These are phyloP conservation scores for Trichoderma lentiforme DNA, from an alignment of 2,329 filamentous ascomycete genomes.

Conservation along the genomic window DNA sequence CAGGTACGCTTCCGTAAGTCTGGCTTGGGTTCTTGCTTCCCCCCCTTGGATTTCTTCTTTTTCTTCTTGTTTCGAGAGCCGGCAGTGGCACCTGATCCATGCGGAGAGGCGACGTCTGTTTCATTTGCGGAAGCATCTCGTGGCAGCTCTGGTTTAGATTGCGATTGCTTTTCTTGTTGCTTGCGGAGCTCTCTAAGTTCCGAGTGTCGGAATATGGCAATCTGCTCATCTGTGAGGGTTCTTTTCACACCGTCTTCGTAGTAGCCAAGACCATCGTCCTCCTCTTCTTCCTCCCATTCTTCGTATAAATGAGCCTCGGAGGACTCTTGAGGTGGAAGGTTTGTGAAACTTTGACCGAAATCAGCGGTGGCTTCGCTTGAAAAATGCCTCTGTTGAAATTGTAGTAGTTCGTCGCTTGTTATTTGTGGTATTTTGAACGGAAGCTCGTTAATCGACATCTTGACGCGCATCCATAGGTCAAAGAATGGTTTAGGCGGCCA, in stretches of 20 bases:
- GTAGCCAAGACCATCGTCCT: constrained; percentile 72
- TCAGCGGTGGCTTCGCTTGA: constrained; percentile 41
- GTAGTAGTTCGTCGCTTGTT: constrained; percentile 49
- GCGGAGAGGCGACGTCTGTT: neutral
- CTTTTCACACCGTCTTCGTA: constrained; percentile 85
- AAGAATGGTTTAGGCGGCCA: neutral
- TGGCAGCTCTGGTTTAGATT: neutral
- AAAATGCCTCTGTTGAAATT: constrained; percentile 62
- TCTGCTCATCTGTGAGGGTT: constrained; percentile 87
- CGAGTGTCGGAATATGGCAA: constrained; percentile 84
- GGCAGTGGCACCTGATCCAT: constrained; percentile 9
- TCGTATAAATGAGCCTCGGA: constrained; percentile 31
- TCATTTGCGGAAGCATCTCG: constrained; percentile 20
- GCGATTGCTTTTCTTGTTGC: constrained; percentile 37
- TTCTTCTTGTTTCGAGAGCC: constrained; percentile 29
- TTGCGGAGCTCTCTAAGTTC: constrained; percentile 73
- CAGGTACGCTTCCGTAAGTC: constrained; percentile 65
- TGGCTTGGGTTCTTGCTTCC: constrained; percentile 49
- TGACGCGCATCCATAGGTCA: neutral
- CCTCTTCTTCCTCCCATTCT: constrained; percentile 33
- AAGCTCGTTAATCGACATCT: neutral
- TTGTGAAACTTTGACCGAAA: constrained; percentile 47
- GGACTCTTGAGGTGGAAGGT: constrained; percentile 23
- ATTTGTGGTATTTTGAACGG: constrained; percentile 25
- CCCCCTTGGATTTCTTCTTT: constrained; percentile 38